Evolutionary conservation across 2,329 filamentous ascomycete genomes (phyloP), one percentile per base, ranked within the genome.

Genomic region (Bipolaris oryzae): DNA sequence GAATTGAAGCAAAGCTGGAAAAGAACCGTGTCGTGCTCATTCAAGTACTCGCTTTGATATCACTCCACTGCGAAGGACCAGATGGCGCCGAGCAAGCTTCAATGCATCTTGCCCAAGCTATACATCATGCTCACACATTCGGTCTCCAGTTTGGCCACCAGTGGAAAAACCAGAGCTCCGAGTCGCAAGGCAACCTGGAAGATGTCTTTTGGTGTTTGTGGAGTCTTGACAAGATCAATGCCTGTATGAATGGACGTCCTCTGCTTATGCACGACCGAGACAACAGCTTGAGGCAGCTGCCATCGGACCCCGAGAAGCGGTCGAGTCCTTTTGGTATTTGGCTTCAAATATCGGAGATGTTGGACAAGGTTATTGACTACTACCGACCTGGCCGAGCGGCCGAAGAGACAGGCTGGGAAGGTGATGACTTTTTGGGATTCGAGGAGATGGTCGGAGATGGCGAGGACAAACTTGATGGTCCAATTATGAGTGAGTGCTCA

Each of bases 141-240:
- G 80, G 79, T 7, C 72, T 81, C 16, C 80, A 82, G 43, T 77
- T 81, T 20, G 70, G 71, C 6, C 72, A 76, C 25, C 73, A 75
- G 43, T 75, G 74, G 73, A 74, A 74, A 50, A 73, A 74, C 20
- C 72, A 75, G 50, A 74, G 71, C 55, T 74, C 73, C 15, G 73
- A 75, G 28, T 73, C 70, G 2, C 70, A 74, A 45, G 75, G 76
- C 11, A 73, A 78, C 28, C 66, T 78, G 31, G 78, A 82, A 57
- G 73, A 79, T 35, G 64, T 82, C 0, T 82, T 82, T 58, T 82
- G 80, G 80, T 80, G 77, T 61, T 67, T 82, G 1, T 82, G 80
- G 79, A 77, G 76, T 58, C 71, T 82, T 1, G 80, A 82, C 55
- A 79, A 80, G 45, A 71, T 80, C 42, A 82, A 80, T 47, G 78